Conservation (phyloP, 2,329 filamentous ascomycete genomes). For the Alternaria infectoria region DNA sequence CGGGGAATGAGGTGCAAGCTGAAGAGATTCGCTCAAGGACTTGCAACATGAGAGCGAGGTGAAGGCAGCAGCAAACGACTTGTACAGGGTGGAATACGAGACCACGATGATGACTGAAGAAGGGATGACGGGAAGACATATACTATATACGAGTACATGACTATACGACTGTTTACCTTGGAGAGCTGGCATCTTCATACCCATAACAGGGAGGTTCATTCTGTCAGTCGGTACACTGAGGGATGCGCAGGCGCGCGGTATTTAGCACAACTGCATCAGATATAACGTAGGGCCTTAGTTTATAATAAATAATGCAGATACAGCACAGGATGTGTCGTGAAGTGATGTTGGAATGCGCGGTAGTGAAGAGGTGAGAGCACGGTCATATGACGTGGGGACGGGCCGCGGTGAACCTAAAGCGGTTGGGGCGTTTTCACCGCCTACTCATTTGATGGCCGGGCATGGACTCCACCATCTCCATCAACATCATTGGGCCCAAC, state of each 20-base stretch:
- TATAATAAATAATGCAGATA: not conserved
- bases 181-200: constrained; percentile 2
- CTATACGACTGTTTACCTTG: not conserved
- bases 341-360: not conserved
- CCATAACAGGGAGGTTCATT: not conserved
- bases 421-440: constrained; percentile 34
- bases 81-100: not conserved
- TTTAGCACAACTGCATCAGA: not conserved
- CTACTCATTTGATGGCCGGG: constrained; percentile 34
- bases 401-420: constrained; percentile 38
- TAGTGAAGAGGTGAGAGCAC: not conserved
- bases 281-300: not conserved
- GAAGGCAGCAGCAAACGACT: not conserved
- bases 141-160: not conserved
- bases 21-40: constrained; percentile 35
- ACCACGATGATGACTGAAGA: not conserved
- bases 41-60: constrained; percentile 14
- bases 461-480: constrained; percentile 28
- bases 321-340: not conserved
- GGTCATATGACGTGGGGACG: constrained; percentile 21
- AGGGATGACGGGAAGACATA: not conserved
- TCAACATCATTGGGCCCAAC: constrained; percentile 42
- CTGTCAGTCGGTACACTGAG: not conserved
- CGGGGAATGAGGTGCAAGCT: constrained; percentile 36
- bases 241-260: not conserved